Percentiles rank a stretch among this genome's conserved stretches.
These are phyloP conservation scores for Ceratocystis albifundus DNA, from an alignment of 2,329 filamentous ascomycete species.

Conservation along the genomic window DNA sequence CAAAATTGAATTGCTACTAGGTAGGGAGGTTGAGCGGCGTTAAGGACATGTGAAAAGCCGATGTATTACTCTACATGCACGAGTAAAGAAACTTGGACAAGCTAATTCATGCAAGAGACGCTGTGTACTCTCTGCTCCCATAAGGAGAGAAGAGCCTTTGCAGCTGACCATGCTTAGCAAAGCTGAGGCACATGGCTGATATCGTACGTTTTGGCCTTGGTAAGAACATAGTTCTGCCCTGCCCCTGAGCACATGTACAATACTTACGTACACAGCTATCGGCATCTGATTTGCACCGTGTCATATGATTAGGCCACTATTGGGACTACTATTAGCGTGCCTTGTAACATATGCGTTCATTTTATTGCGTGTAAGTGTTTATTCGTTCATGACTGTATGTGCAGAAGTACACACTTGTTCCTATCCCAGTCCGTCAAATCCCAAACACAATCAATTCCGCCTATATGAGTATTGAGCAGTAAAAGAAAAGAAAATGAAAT, in stretches of 20 bases:
- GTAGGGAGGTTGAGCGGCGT: background rate
- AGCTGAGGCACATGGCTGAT: background rate
- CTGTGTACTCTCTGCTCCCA: background rate
- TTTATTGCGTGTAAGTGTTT: background rate
- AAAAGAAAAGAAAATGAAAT: background rate
- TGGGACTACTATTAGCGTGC: too few species aligned
- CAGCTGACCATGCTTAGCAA: background rate
- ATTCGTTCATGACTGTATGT: background rate
- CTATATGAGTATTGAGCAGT: background rate
- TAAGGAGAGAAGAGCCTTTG: background rate
- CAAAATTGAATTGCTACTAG: background rate
- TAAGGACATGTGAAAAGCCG: background rate
- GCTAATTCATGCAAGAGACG: background rate
- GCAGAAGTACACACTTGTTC: background rate
- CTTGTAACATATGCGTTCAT: background rate
- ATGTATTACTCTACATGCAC: background rate
- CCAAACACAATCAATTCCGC: background rate
- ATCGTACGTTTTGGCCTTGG: slow-evolving; percentile 3
- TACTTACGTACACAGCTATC: background rate
- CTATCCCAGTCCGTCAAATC: background rate
- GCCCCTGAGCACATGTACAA: background rate
- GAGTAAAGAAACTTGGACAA: background rate
- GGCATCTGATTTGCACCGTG: background rate
- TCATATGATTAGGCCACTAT: background rate
- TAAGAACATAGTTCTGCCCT: background rate